phyloP scores from a whole-genome alignment of 352 stramenopile genomes.

The Globisporangium alternatum region DNA sequence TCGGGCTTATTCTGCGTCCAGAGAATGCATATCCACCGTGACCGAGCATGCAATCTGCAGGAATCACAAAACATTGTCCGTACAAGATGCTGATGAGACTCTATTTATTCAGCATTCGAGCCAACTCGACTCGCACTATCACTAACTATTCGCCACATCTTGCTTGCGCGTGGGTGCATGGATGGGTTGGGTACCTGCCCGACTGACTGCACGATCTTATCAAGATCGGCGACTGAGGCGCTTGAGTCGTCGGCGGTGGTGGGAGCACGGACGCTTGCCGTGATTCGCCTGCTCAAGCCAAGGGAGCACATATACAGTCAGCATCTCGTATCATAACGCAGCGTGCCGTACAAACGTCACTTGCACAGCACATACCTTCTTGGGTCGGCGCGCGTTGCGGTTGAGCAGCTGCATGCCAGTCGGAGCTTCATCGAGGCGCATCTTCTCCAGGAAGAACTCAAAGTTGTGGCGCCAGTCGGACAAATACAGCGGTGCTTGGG shows the following conservation, averaged over 20 bases:
- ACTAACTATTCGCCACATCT: slow-evolving; percentile 5
- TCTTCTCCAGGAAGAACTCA: slow-evolving; percentile 55
- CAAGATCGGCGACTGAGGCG: slow-evolving; percentile 30
- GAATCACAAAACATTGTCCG: neutral
- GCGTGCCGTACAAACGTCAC: neutral
- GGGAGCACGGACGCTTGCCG: slow-evolving; percentile 52
- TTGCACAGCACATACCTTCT: slow-evolving; percentile 31
- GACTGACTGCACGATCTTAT: neutral
- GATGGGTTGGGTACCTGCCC: too few relatives aligned
- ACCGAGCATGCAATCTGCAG: too few relatives aligned
- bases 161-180: too few relatives aligned
- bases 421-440: slow-evolving; percentile 33
- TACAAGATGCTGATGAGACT: neutral
- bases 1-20: too few relatives aligned
- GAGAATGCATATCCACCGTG: too few relatives aligned
- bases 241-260: slow-evolving; percentile 44
- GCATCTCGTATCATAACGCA: neutral
- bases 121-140: neutral
- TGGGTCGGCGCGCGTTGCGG: slow-evolving; percentile 36
- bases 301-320: neutral
- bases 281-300: slow-evolving; percentile 34
- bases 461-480: slow-evolving; percentile 56
- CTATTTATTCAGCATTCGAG: slow-evolving; percentile 1
- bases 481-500: slow-evolving; percentile 40
- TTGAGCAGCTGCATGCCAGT: slow-evolving; percentile 48